Evolutionary conservation across 1,284 basidiomycete species (phyloP), one percentile per base, ranked within the genome.

Genomic region (Fomitopsis betulina): DNA sequence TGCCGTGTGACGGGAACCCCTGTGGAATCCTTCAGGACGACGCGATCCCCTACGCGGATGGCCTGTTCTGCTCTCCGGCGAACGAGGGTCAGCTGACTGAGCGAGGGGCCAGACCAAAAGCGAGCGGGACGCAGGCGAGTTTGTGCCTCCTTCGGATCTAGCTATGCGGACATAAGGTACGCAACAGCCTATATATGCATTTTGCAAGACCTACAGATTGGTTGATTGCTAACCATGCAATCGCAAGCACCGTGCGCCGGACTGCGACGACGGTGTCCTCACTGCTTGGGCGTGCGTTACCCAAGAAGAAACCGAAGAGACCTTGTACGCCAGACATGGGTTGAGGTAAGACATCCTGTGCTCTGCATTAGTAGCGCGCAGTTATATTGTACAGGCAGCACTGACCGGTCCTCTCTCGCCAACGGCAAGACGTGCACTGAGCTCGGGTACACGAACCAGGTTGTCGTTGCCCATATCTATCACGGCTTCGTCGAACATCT

Each of bases 151-250:
- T 73, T 68, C 4, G 78, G 73, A 55, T 84, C 76, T 30, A 94
- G 77, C 90, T 94, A 65, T 17, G 58, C 2, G 27, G 6, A 7
- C 15, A 3, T 53, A 43, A n/a, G 54, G 49, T 47, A n/a, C 25
- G 25, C 19, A 3, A 9, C 13, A 15, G 45, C 25, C 25, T 15
- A 15, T 12, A 9, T 15, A 7, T 10, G 25, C 25, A 47, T 3
- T 27, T 12, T 9, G 10, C 25, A 30, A 21, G 6, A 72, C 84
- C 62, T 67, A 93, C 93, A 56, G 81, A 83, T 77, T 96, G 94
- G 66, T 94, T 95, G 59, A 96, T 77, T 15, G 93, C 94, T 13
- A 96, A 79, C 94, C 94, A 97, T 51, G 88, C 85, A 62, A 97
- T 77, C 23, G 87, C 91, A 58, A 94, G 80, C 35, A 91, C 86